Conservation (phyloP, 306 rosid species). For the Citrullus colocynthis region DNA sequence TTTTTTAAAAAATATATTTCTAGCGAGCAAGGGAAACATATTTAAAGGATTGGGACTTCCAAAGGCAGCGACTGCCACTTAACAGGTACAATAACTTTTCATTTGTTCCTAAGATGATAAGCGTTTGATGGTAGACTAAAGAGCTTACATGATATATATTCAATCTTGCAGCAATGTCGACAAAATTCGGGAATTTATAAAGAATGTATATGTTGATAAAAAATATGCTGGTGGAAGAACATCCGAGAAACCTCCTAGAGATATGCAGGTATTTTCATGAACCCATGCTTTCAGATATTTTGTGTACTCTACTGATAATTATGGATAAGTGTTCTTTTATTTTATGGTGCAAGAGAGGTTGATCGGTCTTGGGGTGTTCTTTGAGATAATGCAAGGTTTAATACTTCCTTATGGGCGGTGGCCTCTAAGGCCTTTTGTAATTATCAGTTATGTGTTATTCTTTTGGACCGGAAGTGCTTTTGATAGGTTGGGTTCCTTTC, state of each 20-base stretch:
- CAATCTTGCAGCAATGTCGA: conserved; percentile 57
- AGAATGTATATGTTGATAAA: conserved; percentile 58
- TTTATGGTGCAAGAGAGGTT: neutral
- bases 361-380: too few relatives aligned
- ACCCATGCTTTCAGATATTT: neutral
- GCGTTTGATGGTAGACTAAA: neutral
- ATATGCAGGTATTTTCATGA: conserved; percentile 50
- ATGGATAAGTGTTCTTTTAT: neutral
- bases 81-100: conserved; percentile 42
- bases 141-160: conserved; percentile 7
- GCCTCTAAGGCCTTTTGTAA: too few relatives aligned
- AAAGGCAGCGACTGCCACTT: conserved; percentile 58
- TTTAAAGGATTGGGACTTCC: conserved; percentile 85
- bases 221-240: conserved; percentile 56
- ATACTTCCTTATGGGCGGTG: too few relatives aligned
- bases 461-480: too few relatives aligned
- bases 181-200: conserved; percentile 72
- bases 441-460: too few relatives aligned
- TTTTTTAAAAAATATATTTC: conserved; percentile 10
- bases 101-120: conserved; percentile 1
- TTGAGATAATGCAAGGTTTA: too few relatives aligned
- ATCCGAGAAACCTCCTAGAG: conserved; percentile 72
- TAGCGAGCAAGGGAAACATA: conserved; percentile 85
- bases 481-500: too few relatives aligned
- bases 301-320: neutral